These are phyloP conservation scores for Sergeia podlipaevii DNA, from an alignment of 208 protist genomes.

Conservation along the genomic window DNA sequence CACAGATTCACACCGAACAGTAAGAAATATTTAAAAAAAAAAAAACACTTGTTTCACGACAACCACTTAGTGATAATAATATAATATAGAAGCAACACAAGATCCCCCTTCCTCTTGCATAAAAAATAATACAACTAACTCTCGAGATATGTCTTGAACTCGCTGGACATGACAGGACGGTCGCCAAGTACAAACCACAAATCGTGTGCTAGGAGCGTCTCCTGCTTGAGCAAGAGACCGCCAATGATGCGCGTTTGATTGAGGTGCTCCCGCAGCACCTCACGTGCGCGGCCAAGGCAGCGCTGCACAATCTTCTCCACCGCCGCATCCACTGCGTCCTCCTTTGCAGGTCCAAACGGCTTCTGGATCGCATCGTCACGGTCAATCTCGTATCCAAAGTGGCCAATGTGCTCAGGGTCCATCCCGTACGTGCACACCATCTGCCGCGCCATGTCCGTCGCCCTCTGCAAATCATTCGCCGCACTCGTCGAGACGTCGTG, in stretches of 20 bases:
- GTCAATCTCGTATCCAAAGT: slow-evolving; percentile 78
- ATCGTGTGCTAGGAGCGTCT: slow-evolving; percentile 82
- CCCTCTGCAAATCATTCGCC: slow-evolving; percentile 83
- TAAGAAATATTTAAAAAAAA: too few relatives aligned
- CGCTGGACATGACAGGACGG: slow-evolving; percentile 66
- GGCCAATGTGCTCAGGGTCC: slow-evolving; percentile 69
- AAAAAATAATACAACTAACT: too few relatives aligned
- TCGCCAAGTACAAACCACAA: slow-evolving; percentile 69
- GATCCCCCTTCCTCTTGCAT: too few relatives aligned
- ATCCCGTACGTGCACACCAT: slow-evolving; percentile 89
- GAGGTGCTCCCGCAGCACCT: slow-evolving; percentile 53
- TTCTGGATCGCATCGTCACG: slow-evolving; percentile 79
- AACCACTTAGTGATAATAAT: too few relatives aligned
- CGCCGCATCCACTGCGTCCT: slow-evolving; percentile 90
- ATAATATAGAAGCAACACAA: too few relatives aligned
- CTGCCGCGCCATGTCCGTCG: slow-evolving; percentile 79
- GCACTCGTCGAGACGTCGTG: slow-evolving; percentile 88
- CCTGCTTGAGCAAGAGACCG: slow-evolving; percentile 72
- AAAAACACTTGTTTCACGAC: too few relatives aligned
- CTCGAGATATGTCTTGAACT: slow-evolving; percentile 76
- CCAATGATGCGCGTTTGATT: slow-evolving; percentile 61
- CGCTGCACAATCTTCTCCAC: slow-evolving; percentile 73
- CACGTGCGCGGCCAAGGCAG: slow-evolving; percentile 62
- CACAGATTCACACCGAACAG: too few relatives aligned
- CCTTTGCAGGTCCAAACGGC: slow-evolving; percentile 94